A percentile compares a stretch with the other conserved stretches of the same genome.
Evolutionary conservation across 2,329 filamentous ascomycete species (phyloP).

Genomic region (Pseudogymnoascus sp.): DNA sequence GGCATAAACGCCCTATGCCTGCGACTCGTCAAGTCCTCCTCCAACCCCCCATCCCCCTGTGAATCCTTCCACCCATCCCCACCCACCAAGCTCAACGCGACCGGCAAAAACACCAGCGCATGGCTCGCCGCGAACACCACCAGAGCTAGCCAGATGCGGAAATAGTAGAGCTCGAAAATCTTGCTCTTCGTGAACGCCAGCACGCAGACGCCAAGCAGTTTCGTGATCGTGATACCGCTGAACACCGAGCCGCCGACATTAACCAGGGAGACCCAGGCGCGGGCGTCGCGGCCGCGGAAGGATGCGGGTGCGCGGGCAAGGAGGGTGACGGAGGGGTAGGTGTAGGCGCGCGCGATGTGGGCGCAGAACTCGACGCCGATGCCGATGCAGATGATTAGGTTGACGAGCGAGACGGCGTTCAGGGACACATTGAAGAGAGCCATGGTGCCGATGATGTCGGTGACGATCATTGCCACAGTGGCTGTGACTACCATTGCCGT

Average conservation of each 20-base stretch:
- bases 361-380: conserved; percentile 97
- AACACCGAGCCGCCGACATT: conserved; percentile 95
- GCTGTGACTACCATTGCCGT: conserved; percentile 77
- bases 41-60: conserved; percentile 78
- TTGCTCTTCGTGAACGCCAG: conserved; percentile 92
- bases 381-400: conserved; percentile 92
- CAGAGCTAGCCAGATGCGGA: conserved; percentile 89
- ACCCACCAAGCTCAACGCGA: conserved; percentile 77
- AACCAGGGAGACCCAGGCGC: conserved; percentile 86
- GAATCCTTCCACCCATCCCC: conserved; percentile 77
- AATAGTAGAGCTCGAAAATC: conserved; percentile 99
- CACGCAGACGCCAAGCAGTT: conserved; percentile 84
- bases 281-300: conserved; percentile 74
- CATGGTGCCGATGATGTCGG: conserved; percentile 95
- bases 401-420: conserved; percentile 92
- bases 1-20: conserved; percentile 71
- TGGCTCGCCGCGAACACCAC: conserved; percentile 85
- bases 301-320: conserved; percentile 73
- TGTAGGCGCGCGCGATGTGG: conserved; percentile 91
- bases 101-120: conserved; percentile 84
- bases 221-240: conserved; percentile 92
- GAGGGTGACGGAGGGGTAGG: conserved; percentile 77
- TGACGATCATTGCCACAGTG: conserved; percentile 87
- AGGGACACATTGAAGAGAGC: conserved; percentile 79
- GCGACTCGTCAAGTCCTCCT: conserved; percentile 77